phyloP scores from a whole-genome alignment of 768 basidiomycete genomes.

The Asterophora lycoperdoides region DNA sequence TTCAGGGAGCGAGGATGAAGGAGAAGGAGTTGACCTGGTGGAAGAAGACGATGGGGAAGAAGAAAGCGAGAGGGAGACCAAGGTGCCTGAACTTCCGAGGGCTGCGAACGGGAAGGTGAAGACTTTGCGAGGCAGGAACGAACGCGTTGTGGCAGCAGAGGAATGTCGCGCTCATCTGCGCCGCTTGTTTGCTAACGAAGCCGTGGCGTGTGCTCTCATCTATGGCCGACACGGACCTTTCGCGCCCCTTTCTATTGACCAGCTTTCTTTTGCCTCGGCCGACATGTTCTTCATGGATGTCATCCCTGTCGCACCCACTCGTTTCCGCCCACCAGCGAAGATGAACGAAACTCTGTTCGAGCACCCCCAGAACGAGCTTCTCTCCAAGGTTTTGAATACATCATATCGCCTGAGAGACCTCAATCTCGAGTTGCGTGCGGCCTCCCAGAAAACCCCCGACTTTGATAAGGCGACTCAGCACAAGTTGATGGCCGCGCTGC shows the following conservation, averaged over 20 bases:
- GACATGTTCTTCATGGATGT: constrained; percentile 99
- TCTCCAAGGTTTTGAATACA: constrained; percentile 76
- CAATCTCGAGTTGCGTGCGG: constrained; percentile 58
- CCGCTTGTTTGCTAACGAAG: constrained; percentile 79
- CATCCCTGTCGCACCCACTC: constrained; percentile 86
- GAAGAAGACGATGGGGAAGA: constrained; percentile 44
- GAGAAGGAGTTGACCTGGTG: constrained; percentile 45
- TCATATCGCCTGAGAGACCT: constrained; percentile 77
- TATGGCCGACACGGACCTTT: constrained; percentile 93
- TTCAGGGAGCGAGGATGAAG: constrained; percentile 39
- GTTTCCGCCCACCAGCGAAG: constrained; percentile 90
- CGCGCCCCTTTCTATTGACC: constrained; percentile 53
- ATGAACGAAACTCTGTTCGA: constrained; percentile 94
- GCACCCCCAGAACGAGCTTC: constrained; percentile 90
- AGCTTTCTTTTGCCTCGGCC: constrained; percentile 67
- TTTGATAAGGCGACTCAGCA: constrained; percentile 48
- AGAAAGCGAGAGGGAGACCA: constrained; percentile 16
- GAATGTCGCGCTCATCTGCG: constrained; percentile 95
- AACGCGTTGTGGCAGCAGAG: constrained; percentile 85
- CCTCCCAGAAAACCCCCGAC: constrained; percentile 53
- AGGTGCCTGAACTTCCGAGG: constrained; percentile 42
- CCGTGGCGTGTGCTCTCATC: constrained; percentile 76
- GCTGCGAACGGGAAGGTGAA: constrained; percentile 78
- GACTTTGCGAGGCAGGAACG: constrained; percentile 73
- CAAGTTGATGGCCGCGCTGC: constrained; percentile 59